Conservation (phyloP, 495 filamentous ascomycete genomes). For the Durotheca rogersii region DNA sequence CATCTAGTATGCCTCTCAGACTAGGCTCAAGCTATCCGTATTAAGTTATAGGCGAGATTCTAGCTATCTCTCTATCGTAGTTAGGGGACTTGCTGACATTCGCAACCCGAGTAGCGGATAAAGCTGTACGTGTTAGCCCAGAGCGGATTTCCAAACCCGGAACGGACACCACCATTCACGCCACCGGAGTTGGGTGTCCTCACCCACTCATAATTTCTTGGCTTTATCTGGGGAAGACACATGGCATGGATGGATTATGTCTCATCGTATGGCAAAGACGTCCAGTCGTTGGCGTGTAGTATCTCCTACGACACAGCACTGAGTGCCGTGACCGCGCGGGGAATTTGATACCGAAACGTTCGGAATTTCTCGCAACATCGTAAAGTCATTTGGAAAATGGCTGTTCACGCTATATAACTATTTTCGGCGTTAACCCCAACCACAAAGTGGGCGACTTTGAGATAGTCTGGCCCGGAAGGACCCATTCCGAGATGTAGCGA, state of each 20-base stretch:
- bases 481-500: slow-evolving; percentile 64
- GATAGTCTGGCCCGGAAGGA: slow-evolving; percentile 59
- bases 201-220: slow-evolving; percentile 12
- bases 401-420: slow-evolving; percentile 59
- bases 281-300: too few species aligned
- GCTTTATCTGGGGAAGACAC: too few species aligned
- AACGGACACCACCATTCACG: background rate
- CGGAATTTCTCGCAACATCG: slow-evolving; percentile 53
- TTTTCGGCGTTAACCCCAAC: slow-evolving; percentile 58
- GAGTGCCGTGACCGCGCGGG: slow-evolving; percentile 59
- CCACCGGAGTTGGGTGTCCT: slow-evolving; percentile 10
- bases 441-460: slow-evolving; percentile 59
- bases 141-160: background rate
- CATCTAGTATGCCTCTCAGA: too few species aligned
- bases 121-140: slow-evolving; percentile 1
- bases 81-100: background rate
- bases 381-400: slow-evolving; percentile 54
- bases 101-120: background rate
- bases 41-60: too few species aligned
- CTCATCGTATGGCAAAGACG: too few species aligned
- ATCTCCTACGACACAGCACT: too few species aligned
- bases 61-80: background rate
- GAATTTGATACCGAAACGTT: slow-evolving; percentile 63
- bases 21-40: too few species aligned
- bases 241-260: too few species aligned